Evolutionary conservation across 1,284 basidiomycete species (phyloP).

Genomic region (Puccinia horiana): DNA sequence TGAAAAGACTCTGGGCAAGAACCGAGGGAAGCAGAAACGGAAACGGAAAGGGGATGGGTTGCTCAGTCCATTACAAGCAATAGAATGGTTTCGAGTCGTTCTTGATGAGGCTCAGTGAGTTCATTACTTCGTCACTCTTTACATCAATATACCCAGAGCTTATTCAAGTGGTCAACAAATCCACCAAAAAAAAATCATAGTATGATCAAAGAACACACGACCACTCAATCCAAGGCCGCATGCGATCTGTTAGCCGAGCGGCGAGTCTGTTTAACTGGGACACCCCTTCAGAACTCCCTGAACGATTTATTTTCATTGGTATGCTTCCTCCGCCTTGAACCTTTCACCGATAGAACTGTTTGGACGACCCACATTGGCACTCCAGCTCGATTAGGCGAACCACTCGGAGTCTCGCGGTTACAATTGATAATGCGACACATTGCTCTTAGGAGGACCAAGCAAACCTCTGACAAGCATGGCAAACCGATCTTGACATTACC

Average conservation of each 20-base stretch:
- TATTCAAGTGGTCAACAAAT: constrained; percentile 7
- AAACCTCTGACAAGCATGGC: constrained; percentile 77
- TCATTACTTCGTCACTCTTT: neutral
- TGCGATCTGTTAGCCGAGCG: constrained; percentile 93
- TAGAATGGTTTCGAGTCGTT: constrained; percentile 97
- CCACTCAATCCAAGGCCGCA: constrained; percentile 88
- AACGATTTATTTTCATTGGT: constrained; percentile 96
- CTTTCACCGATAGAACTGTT: constrained; percentile 85
- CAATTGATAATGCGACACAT: constrained; percentile 97
- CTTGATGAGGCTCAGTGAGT: constrained; percentile 96
- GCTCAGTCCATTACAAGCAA: constrained; percentile 84
- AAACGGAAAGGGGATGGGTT: constrained; percentile 60
- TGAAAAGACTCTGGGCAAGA: neutral
- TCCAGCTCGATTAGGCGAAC: constrained; percentile 80
- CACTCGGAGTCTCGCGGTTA: constrained; percentile 81
- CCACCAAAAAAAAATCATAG: constrained; percentile 63
- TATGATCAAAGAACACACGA: constrained; percentile 92
- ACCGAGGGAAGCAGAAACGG: constrained; percentile 31
- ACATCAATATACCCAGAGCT: too few relatives aligned
- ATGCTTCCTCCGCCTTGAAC: constrained; percentile 88
- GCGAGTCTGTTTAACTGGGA: constrained; percentile 89
- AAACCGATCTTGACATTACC: constrained; percentile 82
- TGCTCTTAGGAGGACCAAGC: constrained; percentile 93
- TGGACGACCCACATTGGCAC: constrained; percentile 92
- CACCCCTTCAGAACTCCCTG: constrained; percentile 97